A percentile compares a stretch with the other conserved stretches of the same genome.
Conservation (phyloP, 208 protist genomes). For the Acanthamoeba royreba region DNA sequence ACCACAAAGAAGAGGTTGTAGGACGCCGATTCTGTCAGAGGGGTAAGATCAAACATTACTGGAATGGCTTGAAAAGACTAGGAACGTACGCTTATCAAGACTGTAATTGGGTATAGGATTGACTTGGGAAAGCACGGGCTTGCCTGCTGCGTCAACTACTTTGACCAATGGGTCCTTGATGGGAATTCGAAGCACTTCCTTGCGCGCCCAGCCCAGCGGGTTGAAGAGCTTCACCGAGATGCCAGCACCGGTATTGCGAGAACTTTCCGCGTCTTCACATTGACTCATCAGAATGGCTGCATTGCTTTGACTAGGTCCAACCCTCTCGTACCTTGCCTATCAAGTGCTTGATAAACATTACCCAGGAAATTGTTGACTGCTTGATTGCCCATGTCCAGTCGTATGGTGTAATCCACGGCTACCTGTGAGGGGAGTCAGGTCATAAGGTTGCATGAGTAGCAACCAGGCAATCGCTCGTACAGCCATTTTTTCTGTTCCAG, state of each 20-base stretch:
- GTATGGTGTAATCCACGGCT: background rate
- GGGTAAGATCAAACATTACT: background rate
- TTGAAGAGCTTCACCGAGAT: background rate
- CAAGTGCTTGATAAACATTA: too few species aligned
- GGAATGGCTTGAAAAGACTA: background rate
- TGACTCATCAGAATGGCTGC: too few species aligned
- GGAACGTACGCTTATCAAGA: background rate
- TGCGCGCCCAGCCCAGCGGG: background rate
- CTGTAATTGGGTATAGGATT: background rate
- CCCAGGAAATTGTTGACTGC: background rate
- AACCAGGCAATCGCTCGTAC: background rate
- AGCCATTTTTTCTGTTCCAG: conserved; percentile 53
- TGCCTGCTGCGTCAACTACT: background rate
- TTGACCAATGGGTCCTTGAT: background rate
- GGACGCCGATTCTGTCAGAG: background rate
- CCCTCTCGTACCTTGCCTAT: too few species aligned
- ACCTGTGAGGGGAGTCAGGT: too few species aligned
- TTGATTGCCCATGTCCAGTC: background rate
- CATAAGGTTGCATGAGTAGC: too few species aligned
- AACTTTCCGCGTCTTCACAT: too few species aligned
- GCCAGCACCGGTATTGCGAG: background rate
- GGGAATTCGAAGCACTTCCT: background rate
- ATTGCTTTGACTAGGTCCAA: too few species aligned
- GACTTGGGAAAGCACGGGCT: background rate
- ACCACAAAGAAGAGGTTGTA: conserved; percentile 41